Evolutionary conservation across 208 protist genomes (phyloP).

Genomic region (Wallacemonas rigidus): DNA sequence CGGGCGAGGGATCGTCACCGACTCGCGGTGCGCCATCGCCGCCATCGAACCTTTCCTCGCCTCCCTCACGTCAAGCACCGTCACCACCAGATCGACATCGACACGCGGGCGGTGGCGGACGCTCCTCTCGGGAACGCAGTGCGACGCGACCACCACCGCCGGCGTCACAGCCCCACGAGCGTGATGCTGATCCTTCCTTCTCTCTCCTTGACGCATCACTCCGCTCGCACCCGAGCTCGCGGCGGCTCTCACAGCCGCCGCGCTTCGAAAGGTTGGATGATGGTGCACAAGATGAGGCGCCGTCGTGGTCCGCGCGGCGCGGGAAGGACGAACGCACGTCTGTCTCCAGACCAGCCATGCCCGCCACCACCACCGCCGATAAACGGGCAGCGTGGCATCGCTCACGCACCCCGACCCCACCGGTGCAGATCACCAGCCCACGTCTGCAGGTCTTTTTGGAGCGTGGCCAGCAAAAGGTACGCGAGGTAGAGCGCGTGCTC

Average conservation of each 20-base stretch:
- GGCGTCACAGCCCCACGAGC: too few species aligned
- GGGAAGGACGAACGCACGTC: too few species aligned
- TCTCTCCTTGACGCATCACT: neutral
- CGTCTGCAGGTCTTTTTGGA: slow-evolving; percentile 72
- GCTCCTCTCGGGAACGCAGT: neutral
- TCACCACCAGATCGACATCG: neutral
- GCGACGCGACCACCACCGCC: slow-evolving; percentile 3
- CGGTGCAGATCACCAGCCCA: slow-evolving; percentile 48
- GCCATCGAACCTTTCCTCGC: neutral
- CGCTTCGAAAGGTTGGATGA: neutral
- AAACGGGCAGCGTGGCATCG: slow-evolving; percentile 20
- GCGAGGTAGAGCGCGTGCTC: slow-evolving; percentile 66
- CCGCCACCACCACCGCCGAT: neutral
- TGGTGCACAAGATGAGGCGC: too few species aligned
- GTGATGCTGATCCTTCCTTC: neutral
- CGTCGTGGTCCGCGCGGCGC: too few species aligned
- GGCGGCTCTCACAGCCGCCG: slow-evolving; percentile 6
- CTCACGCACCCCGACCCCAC: slow-evolving; percentile 12
- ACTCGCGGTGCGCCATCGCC: neutral
- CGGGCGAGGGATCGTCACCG: neutral
- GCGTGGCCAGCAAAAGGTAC: slow-evolving; percentile 59
- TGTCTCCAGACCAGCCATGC: too few species aligned
- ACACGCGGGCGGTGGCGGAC: neutral
- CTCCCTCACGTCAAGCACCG: neutral
- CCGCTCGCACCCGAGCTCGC: neutral